phyloP scores from a whole-genome alignment of 441 rosid species.

The Aquilaria agallochum region DNA sequence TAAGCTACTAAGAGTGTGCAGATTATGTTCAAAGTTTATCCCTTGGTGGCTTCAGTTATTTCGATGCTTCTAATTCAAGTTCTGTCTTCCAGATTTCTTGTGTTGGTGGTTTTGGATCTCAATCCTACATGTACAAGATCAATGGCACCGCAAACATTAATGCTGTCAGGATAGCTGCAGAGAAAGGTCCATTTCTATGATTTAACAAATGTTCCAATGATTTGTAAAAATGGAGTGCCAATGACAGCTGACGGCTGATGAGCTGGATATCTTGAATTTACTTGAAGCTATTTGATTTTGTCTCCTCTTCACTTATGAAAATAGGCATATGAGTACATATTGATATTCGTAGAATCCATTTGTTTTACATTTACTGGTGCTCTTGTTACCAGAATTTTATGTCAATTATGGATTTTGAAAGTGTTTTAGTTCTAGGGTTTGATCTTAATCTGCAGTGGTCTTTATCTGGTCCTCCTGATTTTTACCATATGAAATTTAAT shows the following conservation, averaged over 20 bases:
- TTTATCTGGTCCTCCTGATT: slow-evolving; percentile 7
- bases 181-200: slow-evolving; percentile 47
- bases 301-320: no score
- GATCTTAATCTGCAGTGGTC: no score
- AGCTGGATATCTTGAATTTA: no score
- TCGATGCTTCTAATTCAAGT: slow-evolving; percentile 15
- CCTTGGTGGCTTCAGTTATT: neutral
- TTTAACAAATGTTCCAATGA: neutral
- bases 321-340: no score
- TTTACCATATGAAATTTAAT: neutral
- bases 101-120: slow-evolving; percentile 95
- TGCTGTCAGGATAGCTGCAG: slow-evolving; percentile 90
- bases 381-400: neutral
- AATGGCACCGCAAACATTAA: slow-evolving; percentile 95
- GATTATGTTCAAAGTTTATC: neutral
- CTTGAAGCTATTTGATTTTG: no score
- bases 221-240: neutral
- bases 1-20: neutral
- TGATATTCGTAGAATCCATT: neutral
- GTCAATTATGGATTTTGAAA: neutral
- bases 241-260: no score
- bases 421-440: no score
- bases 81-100: slow-evolving; percentile 71
- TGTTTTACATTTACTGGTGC: neutral
- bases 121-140: slow-evolving; percentile 90